Base-by-base conservation (phyloP, 805 yeast species). In the Kodamaea laetipori region DNA sequence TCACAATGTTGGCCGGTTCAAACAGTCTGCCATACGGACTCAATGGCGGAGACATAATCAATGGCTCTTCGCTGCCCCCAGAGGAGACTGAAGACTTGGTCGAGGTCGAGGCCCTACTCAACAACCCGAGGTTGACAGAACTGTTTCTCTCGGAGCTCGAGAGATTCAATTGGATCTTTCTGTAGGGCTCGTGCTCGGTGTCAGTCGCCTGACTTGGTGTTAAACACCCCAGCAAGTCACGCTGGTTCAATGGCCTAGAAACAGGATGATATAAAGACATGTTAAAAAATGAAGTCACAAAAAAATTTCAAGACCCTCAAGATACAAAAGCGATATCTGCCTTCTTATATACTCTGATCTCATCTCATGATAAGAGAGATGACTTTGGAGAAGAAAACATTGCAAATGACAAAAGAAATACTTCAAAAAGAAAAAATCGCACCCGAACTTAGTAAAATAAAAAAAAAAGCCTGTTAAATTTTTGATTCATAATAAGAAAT, bases 171-270 rank as follows among this genome's bases (percentile, higher is more conserved):
- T 15, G 18, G 11, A 30, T 10, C 30, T 24, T 19, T 23, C 27
- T 18, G 23, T 28, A 23, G 26, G 31, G 31, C 23, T 39, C 44
- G 24, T 46, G 44, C 49, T 56, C 28, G 68, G 69, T 1, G 69
- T 64, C 30, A n/a, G n/a, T n/a, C n/a, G n/a, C n/a, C n/a, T n/a
- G n/a, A n/a, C 49, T 56, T 27, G 68, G 69, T 1, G 69, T 64
- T 27, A 64, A 54, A 49, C 68, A 63, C 21, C 69, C 69, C 17
- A 53, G 38, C 26, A 41, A 10, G 18, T 58, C 64, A 42, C 66
- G 55, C 45, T 51, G 61, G 43, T 53, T 57, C 37, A 55, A 46
- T 5, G 64, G 53, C 42, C 64, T 55, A 3, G 67, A 52, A 39
- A 61, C 45, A 35, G 72, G 72, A 42, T 67, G 71, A 42, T 59